Evolutionary conservation across 164 flowering plant species (phyloP), one percentile per base, ranked within the genome.

Genomic region (Paratinospora sagittata): DNA sequence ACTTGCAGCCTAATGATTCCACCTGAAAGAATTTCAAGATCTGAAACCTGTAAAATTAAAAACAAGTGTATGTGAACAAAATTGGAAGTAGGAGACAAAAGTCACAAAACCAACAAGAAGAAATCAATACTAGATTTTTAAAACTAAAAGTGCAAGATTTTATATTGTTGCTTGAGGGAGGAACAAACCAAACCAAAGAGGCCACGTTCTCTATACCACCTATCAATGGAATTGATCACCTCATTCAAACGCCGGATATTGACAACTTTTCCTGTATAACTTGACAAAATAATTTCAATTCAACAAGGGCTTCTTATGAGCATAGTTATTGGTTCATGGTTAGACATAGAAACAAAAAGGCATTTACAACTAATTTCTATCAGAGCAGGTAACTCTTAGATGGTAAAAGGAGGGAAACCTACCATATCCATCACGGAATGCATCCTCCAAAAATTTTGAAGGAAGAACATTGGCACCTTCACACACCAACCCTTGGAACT

Each of bases 401-500:
- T 63, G 33, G 41, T 21, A 66, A 58, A 52, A 23, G 17, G 30
- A 69, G 8, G 57, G 10, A 26, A 21, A 68, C 82, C 63, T 84
- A 96, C 99, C 97, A 84, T 89, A 80, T 87, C 91, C 97, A 85
- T 85, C 88, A 66, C 87, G 94, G 73, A 96, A 91, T 69, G 93
- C 78, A 81, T 93, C 90, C 79, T 93, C 90, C 45, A 96, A 68
- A 77, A 96, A 91, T 81, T 88, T 96, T 45, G 95, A 70, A 7
- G 99, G 99, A 80, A 96, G 95, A 79, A 88, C 99, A 87, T 87
- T 91, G 55, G 99, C 99, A 58, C 97, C 98, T 82, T 96, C 99
- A 81, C 99, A 96, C 16, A 96, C 89, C 79, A 96, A 80, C 36
- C 99, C 98, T 49, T 90, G 92, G 73, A 96, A 96, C 80, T 96